Evolutionary conservation across 139 green algal species (phyloP).

Genomic region (Volvox reticuliferus): DNA sequence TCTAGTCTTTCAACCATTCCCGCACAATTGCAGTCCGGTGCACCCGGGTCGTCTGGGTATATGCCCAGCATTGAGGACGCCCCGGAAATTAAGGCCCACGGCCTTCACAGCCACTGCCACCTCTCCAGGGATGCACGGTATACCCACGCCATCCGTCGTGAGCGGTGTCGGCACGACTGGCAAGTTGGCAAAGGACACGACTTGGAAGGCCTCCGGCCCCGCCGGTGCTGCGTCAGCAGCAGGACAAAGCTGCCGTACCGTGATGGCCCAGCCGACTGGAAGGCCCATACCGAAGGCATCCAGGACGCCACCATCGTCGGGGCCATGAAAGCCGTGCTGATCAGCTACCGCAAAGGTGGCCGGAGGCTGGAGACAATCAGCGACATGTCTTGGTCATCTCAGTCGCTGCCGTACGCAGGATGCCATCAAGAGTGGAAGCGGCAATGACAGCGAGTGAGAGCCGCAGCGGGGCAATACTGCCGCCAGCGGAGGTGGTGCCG

Average conservation of each 20-base stretch:
- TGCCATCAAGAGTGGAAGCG: slow-evolving; percentile 42
- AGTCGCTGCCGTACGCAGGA: slow-evolving; percentile 59
- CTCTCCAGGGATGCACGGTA: slow-evolving; percentile 40
- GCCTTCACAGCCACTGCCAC: slow-evolving; percentile 78
- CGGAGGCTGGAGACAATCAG: neutral
- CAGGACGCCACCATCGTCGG: slow-evolving; percentile 11
- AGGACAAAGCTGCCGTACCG: neutral
- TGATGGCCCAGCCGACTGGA: neutral
- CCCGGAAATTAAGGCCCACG: slow-evolving; percentile 91
- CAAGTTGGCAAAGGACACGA: slow-evolving; percentile 57
- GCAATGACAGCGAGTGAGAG: neutral
- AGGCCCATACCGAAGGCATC: neutral
- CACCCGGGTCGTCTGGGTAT: slow-evolving; percentile 91
- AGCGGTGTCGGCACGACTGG: slow-evolving; percentile 5
- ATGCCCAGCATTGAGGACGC: slow-evolving; percentile 90
- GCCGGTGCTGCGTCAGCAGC: neutral
- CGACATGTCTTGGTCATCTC: slow-evolving; percentile 30
- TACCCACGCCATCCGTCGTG: slow-evolving; percentile 25
- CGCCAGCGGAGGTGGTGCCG: neutral
- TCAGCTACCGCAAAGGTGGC: neutral
- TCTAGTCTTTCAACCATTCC: slow-evolving; percentile 76
- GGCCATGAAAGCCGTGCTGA: neutral
- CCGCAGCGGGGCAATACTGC: neutral
- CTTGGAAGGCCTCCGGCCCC: slow-evolving; percentile 22
- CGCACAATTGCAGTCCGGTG: slow-evolving; percentile 81